A percentile compares a stretch with the other conserved stretches of the same genome.
Evolutionary conservation across 2,329 filamentous ascomycete genomes (phyloP).

Genomic region (Fusarium proliferatum): DNA sequence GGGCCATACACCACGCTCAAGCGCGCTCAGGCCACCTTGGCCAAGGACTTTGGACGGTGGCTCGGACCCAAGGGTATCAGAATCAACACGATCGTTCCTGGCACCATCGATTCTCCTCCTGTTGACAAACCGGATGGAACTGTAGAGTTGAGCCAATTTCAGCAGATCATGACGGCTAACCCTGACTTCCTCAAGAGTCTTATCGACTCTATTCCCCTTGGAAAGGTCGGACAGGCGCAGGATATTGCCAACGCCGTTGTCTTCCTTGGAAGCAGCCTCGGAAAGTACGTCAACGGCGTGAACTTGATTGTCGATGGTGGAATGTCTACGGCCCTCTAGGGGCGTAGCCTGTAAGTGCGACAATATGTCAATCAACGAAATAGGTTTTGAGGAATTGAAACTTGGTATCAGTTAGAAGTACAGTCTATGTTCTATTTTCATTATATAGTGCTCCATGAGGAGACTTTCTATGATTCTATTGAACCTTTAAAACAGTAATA

Average conservation of each 20-base stretch:
- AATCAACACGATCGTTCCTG: constrained; percentile 40
- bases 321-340: constrained; percentile 2
- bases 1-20: constrained; percentile 41
- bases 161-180: not conserved
- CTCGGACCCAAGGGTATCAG: constrained; percentile 39
- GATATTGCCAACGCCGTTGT: constrained; percentile 42
- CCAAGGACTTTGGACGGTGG: constrained; percentile 38
- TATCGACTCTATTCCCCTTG: constrained; percentile 22
- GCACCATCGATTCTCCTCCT: constrained; percentile 33
- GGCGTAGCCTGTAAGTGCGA: accelerated
- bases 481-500: not conserved
- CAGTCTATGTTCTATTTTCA: not conserved
- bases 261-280: constrained; percentile 39
- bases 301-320: constrained; percentile 42
- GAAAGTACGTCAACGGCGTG: constrained; percentile 33
- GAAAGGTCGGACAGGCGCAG: constrained; percentile 20
- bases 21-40: constrained; percentile 37
- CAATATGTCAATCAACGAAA: too few relatives aligned
- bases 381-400: not conserved
- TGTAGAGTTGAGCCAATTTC: constrained; percentile 35
- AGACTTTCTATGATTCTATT: not conserved
- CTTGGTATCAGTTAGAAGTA: not conserved
- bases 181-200: constrained; percentile 19
- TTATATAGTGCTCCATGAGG: not conserved
- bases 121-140: constrained; percentile 32